A percentile compares a stretch with the other conserved stretches of the same genome.
phyloP scores from a whole-genome alignment of 2,329 filamentous ascomycete species.

The Apiospora pterosperma region DNA sequence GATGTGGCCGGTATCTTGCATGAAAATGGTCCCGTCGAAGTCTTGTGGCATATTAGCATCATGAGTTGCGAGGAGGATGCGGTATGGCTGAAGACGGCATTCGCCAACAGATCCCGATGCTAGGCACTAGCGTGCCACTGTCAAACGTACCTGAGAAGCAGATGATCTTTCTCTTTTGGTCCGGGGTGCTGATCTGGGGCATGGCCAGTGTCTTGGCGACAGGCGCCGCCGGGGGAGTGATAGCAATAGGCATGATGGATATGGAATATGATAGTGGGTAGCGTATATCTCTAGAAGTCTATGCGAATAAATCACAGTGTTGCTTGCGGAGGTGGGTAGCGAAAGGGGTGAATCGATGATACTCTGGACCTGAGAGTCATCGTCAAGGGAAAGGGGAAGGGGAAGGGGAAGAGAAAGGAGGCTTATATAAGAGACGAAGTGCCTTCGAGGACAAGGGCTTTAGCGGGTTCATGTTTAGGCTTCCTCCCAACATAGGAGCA shows the following conservation, averaged over 20 bases:
- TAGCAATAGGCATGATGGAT: slow-evolving; percentile 36
- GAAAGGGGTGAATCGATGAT: not conserved
- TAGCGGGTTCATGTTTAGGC: not conserved
- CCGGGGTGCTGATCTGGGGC: slow-evolving; percentile 23
- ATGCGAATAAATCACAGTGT: not conserved
- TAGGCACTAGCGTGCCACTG: not conserved
- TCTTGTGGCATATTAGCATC: slow-evolving; percentile 38
- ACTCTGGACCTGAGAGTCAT: not conserved
- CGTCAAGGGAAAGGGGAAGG: not conserved
- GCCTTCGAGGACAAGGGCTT: slow-evolving; percentile 9
- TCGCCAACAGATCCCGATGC: not conserved
- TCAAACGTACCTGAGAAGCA: slow-evolving; percentile 49
- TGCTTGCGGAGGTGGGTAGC: not conserved
- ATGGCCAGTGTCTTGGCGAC: slow-evolving; percentile 23
- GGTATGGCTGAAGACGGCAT: not conserved
- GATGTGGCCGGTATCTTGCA: slow-evolving; percentile 67
- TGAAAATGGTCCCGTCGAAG: slow-evolving; percentile 71
- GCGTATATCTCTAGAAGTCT: not conserved
- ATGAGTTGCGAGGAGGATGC: not conserved
- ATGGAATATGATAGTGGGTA: not conserved
- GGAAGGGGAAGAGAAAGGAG: not conserved
- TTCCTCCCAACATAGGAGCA: not conserved
- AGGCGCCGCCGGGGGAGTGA: slow-evolving; percentile 30
- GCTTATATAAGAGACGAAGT: slow-evolving; percentile 13
- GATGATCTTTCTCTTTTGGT: slow-evolving; percentile 51